A percentile compares a stretch with the other conserved stretches of the same genome.
phyloP scores from a whole-genome alignment of 495 filamentous ascomycete species.

The Daldinia grandis region DNA sequence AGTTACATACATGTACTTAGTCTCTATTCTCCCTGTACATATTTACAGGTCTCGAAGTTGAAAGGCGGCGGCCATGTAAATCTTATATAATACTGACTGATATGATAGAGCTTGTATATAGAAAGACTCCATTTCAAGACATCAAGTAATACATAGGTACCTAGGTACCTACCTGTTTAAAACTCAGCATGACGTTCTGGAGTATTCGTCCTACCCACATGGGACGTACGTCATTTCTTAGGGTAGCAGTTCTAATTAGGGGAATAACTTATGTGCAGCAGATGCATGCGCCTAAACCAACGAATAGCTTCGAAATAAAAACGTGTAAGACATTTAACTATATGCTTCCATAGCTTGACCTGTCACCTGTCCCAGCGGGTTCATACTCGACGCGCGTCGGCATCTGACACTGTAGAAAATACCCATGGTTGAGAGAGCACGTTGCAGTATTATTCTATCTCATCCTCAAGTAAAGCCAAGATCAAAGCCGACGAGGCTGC shows the following conservation, averaged over 20 bases:
- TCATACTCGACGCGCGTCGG: background rate
- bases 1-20: background rate
- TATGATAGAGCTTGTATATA: conserved; percentile 5
- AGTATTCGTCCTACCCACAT: conserved; percentile 11
- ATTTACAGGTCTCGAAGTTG: background rate
- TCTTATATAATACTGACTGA: conserved; percentile 1
- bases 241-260: conserved; percentile 22
- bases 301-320: background rate
- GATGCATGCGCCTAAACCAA: conserved; percentile 7
- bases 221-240: conserved; percentile 32
- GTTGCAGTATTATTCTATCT: background rate
- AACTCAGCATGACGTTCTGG: background rate
- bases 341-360: background rate
- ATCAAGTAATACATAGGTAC: background rate
- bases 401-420: no score
- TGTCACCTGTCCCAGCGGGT: background rate
- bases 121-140: background rate
- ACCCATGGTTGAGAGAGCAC: background rate
- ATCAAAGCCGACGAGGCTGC: background rate
- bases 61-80: background rate
- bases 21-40: conserved; percentile 10
- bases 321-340: background rate
- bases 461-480: background rate
- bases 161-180: background rate
- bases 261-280: conserved; percentile 20